Conservation (phyloP, 345 rosid genomes). For the Acer saccharum region DNA sequence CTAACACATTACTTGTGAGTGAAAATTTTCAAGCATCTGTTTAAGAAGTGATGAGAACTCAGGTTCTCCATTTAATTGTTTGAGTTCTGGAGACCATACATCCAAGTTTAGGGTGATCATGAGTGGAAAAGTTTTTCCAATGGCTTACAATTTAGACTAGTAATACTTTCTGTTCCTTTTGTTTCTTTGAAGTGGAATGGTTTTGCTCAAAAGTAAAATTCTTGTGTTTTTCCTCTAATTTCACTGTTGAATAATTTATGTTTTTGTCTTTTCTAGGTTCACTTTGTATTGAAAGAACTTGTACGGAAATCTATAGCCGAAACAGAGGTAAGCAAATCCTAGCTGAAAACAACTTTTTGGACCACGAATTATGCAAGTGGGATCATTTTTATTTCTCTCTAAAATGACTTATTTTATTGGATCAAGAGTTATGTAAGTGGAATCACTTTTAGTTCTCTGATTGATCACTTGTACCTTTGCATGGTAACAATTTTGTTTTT, state of each 20-base stretch:
- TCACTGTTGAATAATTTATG: neutral
- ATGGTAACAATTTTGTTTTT: slow-evolving; percentile 5
- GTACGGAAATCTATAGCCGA: slow-evolving; percentile 92
- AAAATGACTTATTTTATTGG: neutral
- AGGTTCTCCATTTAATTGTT: too few relatives aligned
- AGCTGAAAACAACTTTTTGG: slow-evolving; percentile 7
- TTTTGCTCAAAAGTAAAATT: neutral
- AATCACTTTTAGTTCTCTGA: neutral
- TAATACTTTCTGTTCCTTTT: neutral
- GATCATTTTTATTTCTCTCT: neutral
- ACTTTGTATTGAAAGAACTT: slow-evolving; percentile 91
- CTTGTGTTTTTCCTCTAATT: neutral
- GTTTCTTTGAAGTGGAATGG: neutral
- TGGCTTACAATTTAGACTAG: too few relatives aligned
- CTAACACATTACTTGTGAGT: too few relatives aligned
- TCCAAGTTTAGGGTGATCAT: too few relatives aligned
- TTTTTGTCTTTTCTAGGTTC: slow-evolving; percentile 57
- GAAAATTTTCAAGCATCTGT: too few relatives aligned
- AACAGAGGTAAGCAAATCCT: slow-evolving; percentile 71
- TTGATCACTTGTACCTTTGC: neutral
- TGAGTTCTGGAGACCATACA: too few relatives aligned
- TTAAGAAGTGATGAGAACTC: too few relatives aligned
- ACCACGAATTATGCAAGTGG: neutral
- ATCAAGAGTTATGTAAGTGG: neutral
- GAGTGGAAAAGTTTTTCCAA: too few relatives aligned